Conservation (phyloP, 1,139 yeast genomes). For the Pneumocystis carinii region DNA sequence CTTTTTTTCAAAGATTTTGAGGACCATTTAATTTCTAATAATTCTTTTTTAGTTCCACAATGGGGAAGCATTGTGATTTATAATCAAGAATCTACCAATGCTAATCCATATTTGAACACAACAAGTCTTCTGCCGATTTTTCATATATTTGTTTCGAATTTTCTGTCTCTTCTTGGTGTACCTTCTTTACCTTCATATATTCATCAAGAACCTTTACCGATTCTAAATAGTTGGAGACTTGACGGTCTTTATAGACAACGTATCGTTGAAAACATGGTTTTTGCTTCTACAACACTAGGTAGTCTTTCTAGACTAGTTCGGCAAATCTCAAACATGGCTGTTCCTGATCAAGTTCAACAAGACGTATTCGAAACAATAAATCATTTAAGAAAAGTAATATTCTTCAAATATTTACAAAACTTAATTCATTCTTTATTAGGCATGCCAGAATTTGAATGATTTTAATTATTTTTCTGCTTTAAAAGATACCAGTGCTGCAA, state of each 20-base stretch:
- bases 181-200: constrained; percentile 44
- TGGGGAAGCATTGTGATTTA: constrained; percentile 52
- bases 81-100: constrained; percentile 16
- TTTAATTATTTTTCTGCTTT: constrained; percentile 14
- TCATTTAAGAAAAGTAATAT: background rate
- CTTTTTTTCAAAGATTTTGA: constrained; percentile 25
- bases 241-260: constrained; percentile 51
- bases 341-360: constrained; percentile 32
- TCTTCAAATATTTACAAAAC: background rate
- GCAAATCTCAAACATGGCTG: constrained; percentile 62
- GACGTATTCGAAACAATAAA: background rate
- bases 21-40: constrained; percentile 30
- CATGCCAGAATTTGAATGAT: background rate
- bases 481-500: constrained; percentile 37
- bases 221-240: constrained; percentile 21
- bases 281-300: constrained; percentile 43
- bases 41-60: constrained; percentile 71
- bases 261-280: constrained; percentile 36
- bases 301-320: constrained; percentile 56
- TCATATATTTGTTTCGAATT: constrained; percentile 59
- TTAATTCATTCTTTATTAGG: background rate
- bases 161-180: constrained; percentile 58
- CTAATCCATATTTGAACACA: constrained; percentile 24
- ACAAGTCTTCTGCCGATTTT: constrained; percentile 42
- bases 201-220: constrained; percentile 27